Conservation (phyloP, 305 asterid species). For the Fraxinus latifolia region DNA sequence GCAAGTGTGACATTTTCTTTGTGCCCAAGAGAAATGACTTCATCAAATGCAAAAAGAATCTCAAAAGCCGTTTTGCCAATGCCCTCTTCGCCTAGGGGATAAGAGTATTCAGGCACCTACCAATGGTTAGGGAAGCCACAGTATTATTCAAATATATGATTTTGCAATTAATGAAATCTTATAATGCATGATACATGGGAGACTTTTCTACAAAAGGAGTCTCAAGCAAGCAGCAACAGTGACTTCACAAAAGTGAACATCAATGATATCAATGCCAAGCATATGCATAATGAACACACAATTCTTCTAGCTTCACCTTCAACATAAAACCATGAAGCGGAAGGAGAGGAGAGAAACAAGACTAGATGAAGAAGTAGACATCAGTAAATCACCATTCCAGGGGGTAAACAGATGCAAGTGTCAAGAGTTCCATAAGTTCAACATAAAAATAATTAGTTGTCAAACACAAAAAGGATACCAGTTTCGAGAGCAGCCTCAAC, state of each 20-base stretch:
- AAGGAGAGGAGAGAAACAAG: conserved; percentile 9
- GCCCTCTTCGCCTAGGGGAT: conserved; percentile 82
- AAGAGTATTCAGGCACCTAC: conserved; percentile 80
- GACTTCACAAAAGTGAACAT: neutral
- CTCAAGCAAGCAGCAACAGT: neutral
- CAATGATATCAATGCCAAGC: neutral
- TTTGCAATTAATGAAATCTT: neutral
- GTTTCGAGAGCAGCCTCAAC: conserved; percentile 72
- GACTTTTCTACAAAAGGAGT: neutral
- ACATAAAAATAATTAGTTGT: conserved; percentile 13
- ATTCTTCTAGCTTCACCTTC: neutral
- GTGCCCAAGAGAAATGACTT: conserved; percentile 81
- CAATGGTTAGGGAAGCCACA: conserved; percentile 39
- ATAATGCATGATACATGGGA: conserved; percentile 4
- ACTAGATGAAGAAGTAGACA: conserved; percentile 1
- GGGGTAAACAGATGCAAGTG: conserved; percentile 10
- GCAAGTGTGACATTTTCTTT: conserved; percentile 79
- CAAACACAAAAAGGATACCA: conserved; percentile 60
- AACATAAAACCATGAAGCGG: conserved; percentile 17
- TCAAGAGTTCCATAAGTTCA: neutral
- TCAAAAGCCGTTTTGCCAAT: conserved; percentile 74
- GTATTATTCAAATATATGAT: neutral
- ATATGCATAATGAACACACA: neutral
- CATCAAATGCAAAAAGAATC: conserved; percentile 83
- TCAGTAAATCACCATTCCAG: neutral